A percentile compares a stretch with the other conserved stretches of the same genome.
Conservation (phyloP, 441 rosid genomes). For the Erodium texanum region DNA sequence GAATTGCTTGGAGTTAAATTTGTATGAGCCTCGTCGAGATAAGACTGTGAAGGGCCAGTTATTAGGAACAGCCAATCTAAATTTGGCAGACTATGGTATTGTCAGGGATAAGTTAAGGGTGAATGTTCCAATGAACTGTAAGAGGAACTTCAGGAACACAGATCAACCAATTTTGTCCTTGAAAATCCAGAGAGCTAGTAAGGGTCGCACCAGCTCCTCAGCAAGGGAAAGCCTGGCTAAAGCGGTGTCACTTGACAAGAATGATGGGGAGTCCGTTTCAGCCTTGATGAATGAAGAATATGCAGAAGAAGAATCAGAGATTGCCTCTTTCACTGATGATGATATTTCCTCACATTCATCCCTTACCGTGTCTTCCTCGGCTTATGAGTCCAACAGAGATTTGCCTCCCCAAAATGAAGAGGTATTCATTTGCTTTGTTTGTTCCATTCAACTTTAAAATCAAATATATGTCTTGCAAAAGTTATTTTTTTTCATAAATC, state of each 20-base stretch:
- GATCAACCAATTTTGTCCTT: slow-evolving; percentile 60
- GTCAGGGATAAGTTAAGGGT: slow-evolving; percentile 38
- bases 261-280: slow-evolving; percentile 54
- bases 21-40: slow-evolving; percentile 87
- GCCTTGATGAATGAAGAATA: slow-evolving; percentile 63
- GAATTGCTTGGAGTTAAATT: slow-evolving; percentile 61
- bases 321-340: slow-evolving; percentile 59
- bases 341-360: slow-evolving; percentile 80
- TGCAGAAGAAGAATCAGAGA: slow-evolving; percentile 64
- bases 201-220: slow-evolving; percentile 20
- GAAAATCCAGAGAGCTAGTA: slow-evolving; percentile 49
- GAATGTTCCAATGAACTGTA: slow-evolving; percentile 63
- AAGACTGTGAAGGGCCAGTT: slow-evolving; percentile 43
- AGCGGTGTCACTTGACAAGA: slow-evolving; percentile 32
- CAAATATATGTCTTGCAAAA: neutral
- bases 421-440: slow-evolving; percentile 25
- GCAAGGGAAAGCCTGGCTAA: slow-evolving; percentile 28
- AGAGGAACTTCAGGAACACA: slow-evolving; percentile 63
- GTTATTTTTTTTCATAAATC: slow-evolving; percentile 1
- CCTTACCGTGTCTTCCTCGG: slow-evolving; percentile 37
- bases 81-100: slow-evolving; percentile 69
- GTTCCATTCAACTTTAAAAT: slow-evolving; percentile 3
- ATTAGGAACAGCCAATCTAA: slow-evolving; percentile 61
- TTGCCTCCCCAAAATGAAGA: slow-evolving; percentile 38
- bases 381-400: slow-evolving; percentile 37